These are phyloP conservation scores for Cryoendolithus antarcticus DNA, from an alignment of 2,329 filamentous ascomycete species.

Conservation along the genomic window DNA sequence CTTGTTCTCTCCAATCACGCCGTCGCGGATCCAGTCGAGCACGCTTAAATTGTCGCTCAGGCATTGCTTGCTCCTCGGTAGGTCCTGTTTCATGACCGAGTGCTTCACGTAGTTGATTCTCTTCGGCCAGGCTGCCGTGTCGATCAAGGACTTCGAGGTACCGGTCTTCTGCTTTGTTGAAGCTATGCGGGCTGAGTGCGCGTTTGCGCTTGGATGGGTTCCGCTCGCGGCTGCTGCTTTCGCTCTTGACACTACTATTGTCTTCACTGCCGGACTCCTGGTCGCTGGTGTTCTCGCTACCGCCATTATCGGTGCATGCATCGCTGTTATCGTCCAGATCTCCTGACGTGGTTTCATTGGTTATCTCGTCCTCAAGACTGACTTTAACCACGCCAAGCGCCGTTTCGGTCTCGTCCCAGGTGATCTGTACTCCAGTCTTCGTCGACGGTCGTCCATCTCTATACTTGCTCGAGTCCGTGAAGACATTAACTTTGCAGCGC, in stretches of 20 bases:
- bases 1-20: conserved; percentile 35
- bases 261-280: neutral
- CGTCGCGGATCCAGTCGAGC: conserved; percentile 19
- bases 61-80: conserved; percentile 20
- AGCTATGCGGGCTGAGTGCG: conserved; percentile 8
- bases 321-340: conserved; percentile 31
- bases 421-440: conserved; percentile 16
- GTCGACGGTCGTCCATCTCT: conserved; percentile 14
- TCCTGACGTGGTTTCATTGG: conserved; percentile 28
- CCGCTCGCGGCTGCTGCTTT: neutral
- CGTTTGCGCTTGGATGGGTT: conserved; percentile 10
- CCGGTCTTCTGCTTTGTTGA: conserved; percentile 23
- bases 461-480: conserved; percentile 19
- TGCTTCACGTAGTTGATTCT: conserved; percentile 32
- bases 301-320: conserved; percentile 9
- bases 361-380: neutral
- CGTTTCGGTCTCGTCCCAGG: conserved; percentile 32
- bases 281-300: conserved; percentile 3
- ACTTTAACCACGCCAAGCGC: conserved; percentile 18
- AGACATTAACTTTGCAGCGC: conserved; percentile 41
- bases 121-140: conserved; percentile 31
- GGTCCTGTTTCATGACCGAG: conserved; percentile 24
- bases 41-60: neutral
- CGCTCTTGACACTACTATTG: too few species aligned
- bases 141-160: conserved; percentile 39